Evolutionary conservation across 768 basidiomycete species (phyloP).

Genomic region (Hemileccinum rubropunctum): DNA sequence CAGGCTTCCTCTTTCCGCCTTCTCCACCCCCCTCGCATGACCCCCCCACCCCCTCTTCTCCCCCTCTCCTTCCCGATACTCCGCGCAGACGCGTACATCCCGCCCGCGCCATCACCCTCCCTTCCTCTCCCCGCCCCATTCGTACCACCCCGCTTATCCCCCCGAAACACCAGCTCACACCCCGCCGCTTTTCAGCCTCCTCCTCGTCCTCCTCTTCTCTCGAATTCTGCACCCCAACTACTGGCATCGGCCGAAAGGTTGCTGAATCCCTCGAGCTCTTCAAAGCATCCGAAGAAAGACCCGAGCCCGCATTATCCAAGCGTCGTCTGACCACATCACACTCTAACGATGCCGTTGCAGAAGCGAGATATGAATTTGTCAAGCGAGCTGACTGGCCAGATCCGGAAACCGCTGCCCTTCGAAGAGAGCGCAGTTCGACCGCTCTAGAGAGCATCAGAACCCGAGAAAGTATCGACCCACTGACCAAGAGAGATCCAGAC

Average conservation of each 20-base stretch:
- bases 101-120: conserved; percentile 30
- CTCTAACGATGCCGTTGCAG: conserved; percentile 53
- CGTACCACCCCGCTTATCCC: conserved; percentile 7
- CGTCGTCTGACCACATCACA: conserved; percentile 35
- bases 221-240: conserved; percentile 4
- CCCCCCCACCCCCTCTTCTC: neutral
- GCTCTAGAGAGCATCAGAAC: conserved; percentile 54
- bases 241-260: conserved; percentile 75
- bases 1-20: neutral
- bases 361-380: conserved; percentile 76
- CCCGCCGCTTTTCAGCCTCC: conserved; percentile 32
- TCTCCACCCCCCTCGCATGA: conserved; percentile 1
- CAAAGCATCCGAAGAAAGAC: conserved; percentile 60
- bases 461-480: conserved; percentile 41
- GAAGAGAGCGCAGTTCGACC: conserved; percentile 66
- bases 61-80: conserved; percentile 33
- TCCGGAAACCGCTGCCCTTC: conserved; percentile 66
- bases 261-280: conserved; percentile 80
- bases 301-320: conserved; percentile 20
- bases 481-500: conserved; percentile 23
- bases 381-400: conserved; percentile 86
- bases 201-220: conserved; percentile 23
- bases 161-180: conserved; percentile 33
- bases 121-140: conserved; percentile 30
- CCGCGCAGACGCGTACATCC: conserved; percentile 24